phyloP scores from a whole-genome alignment of 164 flowering plant species.

The Tetracentron sinense region DNA sequence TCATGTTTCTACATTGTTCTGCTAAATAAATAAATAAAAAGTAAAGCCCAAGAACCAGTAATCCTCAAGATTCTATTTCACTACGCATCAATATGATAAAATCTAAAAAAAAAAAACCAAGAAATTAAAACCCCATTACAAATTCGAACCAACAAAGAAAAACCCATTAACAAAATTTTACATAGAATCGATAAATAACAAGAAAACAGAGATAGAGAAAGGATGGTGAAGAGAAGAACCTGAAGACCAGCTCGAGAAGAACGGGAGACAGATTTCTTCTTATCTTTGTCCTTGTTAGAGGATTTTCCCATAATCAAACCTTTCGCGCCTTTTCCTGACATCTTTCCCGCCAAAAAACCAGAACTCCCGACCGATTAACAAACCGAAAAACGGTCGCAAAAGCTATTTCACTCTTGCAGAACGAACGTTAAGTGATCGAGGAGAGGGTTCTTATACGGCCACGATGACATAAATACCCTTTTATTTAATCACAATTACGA shows the following conservation, averaged over 20 bases:
- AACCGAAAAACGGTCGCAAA: no score
- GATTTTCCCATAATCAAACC: conserved; percentile 47
- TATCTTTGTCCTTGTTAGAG: conserved; percentile 47
- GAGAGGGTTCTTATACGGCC: no score
- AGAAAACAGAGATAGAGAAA: neutral
- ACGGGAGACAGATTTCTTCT: conserved; percentile 50
- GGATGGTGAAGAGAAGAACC: conserved; percentile 30
- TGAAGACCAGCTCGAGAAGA: conserved; percentile 52
- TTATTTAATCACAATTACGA: no score
- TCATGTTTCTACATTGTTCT: no score
- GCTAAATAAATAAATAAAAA: no score
- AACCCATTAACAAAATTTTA: neutral
- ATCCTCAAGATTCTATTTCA: no score
- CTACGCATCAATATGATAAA: no score
- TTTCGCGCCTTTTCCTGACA: conserved; percentile 54
- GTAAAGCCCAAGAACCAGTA: no score
- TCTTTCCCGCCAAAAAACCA: conserved; percentile 19
- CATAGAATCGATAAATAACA: neutral
- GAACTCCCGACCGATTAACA: neutral
- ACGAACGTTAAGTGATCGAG: no score
- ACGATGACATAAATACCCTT: no score
- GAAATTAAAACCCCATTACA: neutral
- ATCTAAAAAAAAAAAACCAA: neutral
- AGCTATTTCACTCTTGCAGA: no score
- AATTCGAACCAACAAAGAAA: neutral